Conservation (phyloP, 2,329 filamentous ascomycete genomes). For the Metarhizium guizhouense region DNA sequence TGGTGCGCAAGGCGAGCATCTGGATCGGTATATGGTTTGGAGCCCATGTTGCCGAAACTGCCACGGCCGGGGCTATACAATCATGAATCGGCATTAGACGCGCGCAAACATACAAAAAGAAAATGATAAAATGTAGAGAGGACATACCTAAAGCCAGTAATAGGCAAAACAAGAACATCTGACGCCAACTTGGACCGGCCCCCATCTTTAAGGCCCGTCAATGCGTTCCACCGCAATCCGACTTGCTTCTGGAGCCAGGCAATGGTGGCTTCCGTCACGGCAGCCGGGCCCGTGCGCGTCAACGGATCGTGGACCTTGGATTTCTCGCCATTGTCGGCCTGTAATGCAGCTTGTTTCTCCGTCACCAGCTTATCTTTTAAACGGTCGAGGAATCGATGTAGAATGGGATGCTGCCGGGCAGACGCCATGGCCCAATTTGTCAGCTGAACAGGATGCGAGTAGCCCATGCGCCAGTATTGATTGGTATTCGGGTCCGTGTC, state of each 20-base stretch:
- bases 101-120: background rate
- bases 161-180: constrained; percentile 14
- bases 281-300: constrained; percentile 15
- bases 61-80: constrained; percentile 11
- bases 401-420: constrained; percentile 12
- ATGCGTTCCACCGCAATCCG: constrained; percentile 14
- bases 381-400: constrained; percentile 13
- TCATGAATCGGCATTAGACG: background rate
- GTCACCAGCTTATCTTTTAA: constrained; percentile 8
- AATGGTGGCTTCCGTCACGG: constrained; percentile 13
- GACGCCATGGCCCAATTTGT: constrained; percentile 18
- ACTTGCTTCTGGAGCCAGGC: constrained; percentile 12
- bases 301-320: constrained; percentile 10
- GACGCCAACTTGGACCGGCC: constrained; percentile 13
- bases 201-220: constrained; percentile 13
- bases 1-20: constrained; percentile 14
- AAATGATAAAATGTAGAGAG: background rate
- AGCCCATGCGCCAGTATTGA: constrained; percentile 17
- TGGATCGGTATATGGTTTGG: constrained; percentile 12
- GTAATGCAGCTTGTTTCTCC: constrained; percentile 5
- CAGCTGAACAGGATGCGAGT: constrained; percentile 15
- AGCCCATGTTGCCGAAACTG: constrained; percentile 16
- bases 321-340: background rate
- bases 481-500: constrained; percentile 13
- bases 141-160: constrained; percentile 15